Conservation (phyloP, 2,329 filamentous ascomycete genomes). For the Alternaria dauci region DNA sequence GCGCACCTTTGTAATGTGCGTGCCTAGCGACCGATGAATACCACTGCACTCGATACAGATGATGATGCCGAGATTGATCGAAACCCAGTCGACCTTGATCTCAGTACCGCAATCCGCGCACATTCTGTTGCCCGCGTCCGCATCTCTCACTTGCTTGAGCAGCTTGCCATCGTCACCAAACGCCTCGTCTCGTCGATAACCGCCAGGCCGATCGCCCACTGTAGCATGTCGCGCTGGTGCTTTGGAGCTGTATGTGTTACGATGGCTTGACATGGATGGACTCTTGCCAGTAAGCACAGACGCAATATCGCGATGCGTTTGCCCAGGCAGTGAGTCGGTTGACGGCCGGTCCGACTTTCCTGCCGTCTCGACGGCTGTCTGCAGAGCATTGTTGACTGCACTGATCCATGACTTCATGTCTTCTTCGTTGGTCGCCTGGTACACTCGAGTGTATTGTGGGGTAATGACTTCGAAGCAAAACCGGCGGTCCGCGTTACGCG, state of each 20-base stretch:
- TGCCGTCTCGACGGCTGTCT: constrained; percentile 90
- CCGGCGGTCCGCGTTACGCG: constrained; percentile 88
- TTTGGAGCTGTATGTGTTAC: constrained; percentile 59
- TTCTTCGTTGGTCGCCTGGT: constrained; percentile 96
- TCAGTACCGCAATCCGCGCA: constrained; percentile 95
- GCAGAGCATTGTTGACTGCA: constrained; percentile 95
- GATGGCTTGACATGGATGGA: constrained; percentile 71
- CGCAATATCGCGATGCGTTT: constrained; percentile 83
- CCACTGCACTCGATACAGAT: constrained; percentile 98
- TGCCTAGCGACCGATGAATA: constrained; percentile 94
- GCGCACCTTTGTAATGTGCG: constrained; percentile 96
- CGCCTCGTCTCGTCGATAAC: constrained; percentile 72
- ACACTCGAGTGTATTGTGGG: constrained; percentile 92
- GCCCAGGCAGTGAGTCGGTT: constrained; percentile 62
- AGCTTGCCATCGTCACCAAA: constrained; percentile 86
- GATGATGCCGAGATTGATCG: constrained; percentile 95
- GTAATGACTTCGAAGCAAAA: constrained; percentile 99
- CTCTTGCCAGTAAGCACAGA: constrained; percentile 94
- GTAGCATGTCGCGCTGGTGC: constrained; percentile 85
- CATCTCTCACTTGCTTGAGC: constrained; percentile 84
- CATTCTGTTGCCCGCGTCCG: constrained; percentile 90
- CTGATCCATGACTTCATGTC: constrained; percentile 98
- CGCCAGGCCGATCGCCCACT: constrained; percentile 82
- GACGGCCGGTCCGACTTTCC: constrained; percentile 60
- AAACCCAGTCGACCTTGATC: constrained; percentile 97